Percentiles rank a stretch among this genome's conserved stretches.
Evolutionary conservation across 345 rosid species (phyloP).

Genomic region (Linum trigynum): DNA sequence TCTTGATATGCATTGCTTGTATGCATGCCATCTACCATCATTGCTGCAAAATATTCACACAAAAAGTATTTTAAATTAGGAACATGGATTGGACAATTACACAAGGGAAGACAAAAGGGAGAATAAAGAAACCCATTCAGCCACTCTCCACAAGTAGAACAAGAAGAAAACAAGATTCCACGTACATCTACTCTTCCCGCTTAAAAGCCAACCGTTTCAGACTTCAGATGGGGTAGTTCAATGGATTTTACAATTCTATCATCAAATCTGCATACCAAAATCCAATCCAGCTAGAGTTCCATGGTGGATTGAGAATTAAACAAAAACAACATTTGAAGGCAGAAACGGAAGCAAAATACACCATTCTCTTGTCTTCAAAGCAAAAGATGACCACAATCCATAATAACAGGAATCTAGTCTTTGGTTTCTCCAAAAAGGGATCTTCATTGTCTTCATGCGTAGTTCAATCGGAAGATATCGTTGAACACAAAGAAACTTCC

Average conservation of each 20-base stretch:
- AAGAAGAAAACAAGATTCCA: no score
- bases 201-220: background rate
- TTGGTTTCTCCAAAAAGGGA: no score
- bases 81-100: no score
- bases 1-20: no score
- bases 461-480: constrained; percentile 96
- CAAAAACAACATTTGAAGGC: background rate
- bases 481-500: constrained; percentile 87
- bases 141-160: no score
- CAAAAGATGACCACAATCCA: background rate
- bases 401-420: background rate
- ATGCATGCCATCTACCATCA: no score
- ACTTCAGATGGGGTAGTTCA: background rate
- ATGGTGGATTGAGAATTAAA: background rate
- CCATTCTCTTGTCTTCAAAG: background rate
- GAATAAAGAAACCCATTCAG: no score
- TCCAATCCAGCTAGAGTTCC: background rate
- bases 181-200: background rate
- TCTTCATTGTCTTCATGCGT: constrained; percentile 41
- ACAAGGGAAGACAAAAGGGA: no score
- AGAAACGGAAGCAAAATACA: background rate
- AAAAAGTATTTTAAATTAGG: no score
- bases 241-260: background rate
- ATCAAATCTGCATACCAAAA: background rate
- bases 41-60: no score